Base-by-base conservation (phyloP, 164 flowering plant genomes). In the Macadamia integrifolia region DNA sequence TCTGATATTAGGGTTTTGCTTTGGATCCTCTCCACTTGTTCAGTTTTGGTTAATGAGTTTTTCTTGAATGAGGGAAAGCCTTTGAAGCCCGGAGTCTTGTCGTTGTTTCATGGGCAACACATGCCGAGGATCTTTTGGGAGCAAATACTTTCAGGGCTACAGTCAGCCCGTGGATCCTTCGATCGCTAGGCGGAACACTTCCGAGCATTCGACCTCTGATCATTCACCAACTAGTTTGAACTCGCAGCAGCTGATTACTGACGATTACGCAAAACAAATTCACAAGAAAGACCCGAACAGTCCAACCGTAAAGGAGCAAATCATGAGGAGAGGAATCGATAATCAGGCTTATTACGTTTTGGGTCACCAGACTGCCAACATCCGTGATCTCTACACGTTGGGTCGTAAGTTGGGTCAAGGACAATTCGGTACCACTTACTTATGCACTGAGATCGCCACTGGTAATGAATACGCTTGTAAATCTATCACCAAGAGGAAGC, bases 81-180 rank as follows among this genome's bases (percentile, higher is more conserved):
- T 43, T 70, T 76, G 69, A 78, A 56, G 61, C 29, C 23, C 13
- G 62, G 56, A 74, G 60, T 65, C 66, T 72, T 48, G 66, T 62
- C 60, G 50, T 67, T 79, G 88, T 87, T 93, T 85, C 84, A 93
- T 93, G 98, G 98, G 98, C 94, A 93, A 93, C 72, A 77, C 96
- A 85, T 93, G 98, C 88, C 92, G 96, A 66, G 96, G 97, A 79
- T 88, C 98, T 80, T 83, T 86, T 68, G 82, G 80, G 75, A 80
- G 80, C 42, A 88, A 81, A 83, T 49, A 74, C 61, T 73, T 78
- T 73, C 84, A 83, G 80, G 94, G 89, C 84, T 69, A 76, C 83
- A 69, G n/a, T 65, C 78, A 83, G 81, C 88, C 96, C 81, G 78
- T 80, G 52, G 85, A 86, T 56, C 77, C 67, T 1, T 72, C 81